Evolutionary conservation across 805 yeast species (phyloP).

Genomic region (Wickerhamiella spandovensis): DNA sequence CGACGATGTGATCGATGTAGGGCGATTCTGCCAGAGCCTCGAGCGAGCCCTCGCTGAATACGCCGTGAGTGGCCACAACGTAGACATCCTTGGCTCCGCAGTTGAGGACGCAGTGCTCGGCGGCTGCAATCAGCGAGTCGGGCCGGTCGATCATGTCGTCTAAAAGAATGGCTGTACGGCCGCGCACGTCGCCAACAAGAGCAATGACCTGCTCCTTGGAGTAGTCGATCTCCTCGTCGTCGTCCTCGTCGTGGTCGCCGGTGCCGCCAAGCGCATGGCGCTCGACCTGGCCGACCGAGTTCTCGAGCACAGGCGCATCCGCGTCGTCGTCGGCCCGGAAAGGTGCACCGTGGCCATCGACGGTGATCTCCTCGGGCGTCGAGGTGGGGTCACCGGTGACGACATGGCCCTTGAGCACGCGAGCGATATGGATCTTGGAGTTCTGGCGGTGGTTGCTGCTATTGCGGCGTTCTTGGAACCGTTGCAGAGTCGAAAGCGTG

Average conservation of each 20-base stretch:
- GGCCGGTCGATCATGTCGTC: slow-evolving; percentile 98
- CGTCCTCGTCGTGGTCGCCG: slow-evolving; percentile 58
- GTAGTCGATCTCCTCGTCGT: slow-evolving; percentile 73
- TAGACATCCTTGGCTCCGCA: slow-evolving; percentile 92
- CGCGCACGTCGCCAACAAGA: slow-evolving; percentile 88
- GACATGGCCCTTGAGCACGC: slow-evolving; percentile 94
- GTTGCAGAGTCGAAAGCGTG: background rate
- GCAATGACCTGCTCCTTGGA: slow-evolving; percentile 76
- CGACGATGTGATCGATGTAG: slow-evolving; percentile 83
- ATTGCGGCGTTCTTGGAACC: background rate
- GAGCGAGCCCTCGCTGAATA: slow-evolving; percentile 76
- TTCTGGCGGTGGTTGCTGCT: slow-evolving; percentile 17
- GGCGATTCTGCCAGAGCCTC: slow-evolving; percentile 64
- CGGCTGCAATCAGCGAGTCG: slow-evolving; percentile 87
- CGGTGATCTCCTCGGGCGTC: slow-evolving; percentile 51
- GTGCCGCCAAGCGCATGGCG: slow-evolving; percentile 65
- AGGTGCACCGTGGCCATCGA: background rate
- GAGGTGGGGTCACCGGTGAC: slow-evolving; percentile 29
- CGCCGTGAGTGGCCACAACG: slow-evolving; percentile 91
- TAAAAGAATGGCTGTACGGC: slow-evolving; percentile 80
- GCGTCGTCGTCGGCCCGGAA: background rate
- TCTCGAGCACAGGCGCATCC: slow-evolving; percentile 3
- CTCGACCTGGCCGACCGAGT: slow-evolving; percentile 14
- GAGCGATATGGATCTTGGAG: slow-evolving; percentile 70
- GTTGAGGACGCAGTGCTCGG: slow-evolving; percentile 88